phyloP scores from a whole-genome alignment of 768 basidiomycete species.

The Thelephora ganbajun region DNA sequence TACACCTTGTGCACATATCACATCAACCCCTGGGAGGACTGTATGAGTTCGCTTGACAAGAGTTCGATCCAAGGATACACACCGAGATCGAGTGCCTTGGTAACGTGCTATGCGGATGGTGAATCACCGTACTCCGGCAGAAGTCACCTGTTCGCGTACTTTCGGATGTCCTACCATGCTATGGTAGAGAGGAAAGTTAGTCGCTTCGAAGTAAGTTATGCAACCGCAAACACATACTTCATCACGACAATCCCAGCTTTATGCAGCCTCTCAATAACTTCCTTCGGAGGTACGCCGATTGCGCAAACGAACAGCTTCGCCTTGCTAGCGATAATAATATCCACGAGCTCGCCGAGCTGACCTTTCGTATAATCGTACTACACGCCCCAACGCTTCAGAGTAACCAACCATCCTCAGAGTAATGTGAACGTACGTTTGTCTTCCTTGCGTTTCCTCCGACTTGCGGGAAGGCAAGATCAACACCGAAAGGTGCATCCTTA shows the following conservation, averaged over 20 bases:
- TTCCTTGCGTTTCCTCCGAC: slow-evolving; percentile 72
- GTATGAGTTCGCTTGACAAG: background rate
- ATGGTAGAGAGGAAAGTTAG: background rate
- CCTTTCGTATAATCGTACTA: slow-evolving; percentile 68
- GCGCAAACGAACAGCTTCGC: slow-evolving; percentile 75
- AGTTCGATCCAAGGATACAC: background rate
- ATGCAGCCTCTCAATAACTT: slow-evolving; percentile 72
- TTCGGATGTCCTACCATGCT: slow-evolving; percentile 84
- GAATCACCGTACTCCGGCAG: background rate
- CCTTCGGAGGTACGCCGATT: slow-evolving; percentile 73
- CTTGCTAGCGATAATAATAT: slow-evolving; percentile 62
- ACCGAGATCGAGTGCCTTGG: slow-evolving; percentile 65
- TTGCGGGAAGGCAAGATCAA: slow-evolving; percentile 76
- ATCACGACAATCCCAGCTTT: slow-evolving; percentile 67
- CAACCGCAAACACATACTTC: slow-evolving; percentile 42
- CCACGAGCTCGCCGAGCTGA: slow-evolving; percentile 61
- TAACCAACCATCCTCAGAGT: background rate
- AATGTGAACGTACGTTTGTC: slow-evolving; percentile 42
- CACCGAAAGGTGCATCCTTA: slow-evolving; percentile 64
- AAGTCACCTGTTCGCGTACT: slow-evolving; percentile 19
- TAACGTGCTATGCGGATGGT: slow-evolving; percentile 37
- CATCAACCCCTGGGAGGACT: slow-evolving; percentile 50
- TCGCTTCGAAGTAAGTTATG: background rate
- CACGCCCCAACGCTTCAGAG: background rate
- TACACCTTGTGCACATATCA: slow-evolving; percentile 67